Evolutionary conservation across 768 basidiomycete species (phyloP), one percentile per base, ranked within the genome.

Genomic region (Rhodotorula toruloides): DNA sequence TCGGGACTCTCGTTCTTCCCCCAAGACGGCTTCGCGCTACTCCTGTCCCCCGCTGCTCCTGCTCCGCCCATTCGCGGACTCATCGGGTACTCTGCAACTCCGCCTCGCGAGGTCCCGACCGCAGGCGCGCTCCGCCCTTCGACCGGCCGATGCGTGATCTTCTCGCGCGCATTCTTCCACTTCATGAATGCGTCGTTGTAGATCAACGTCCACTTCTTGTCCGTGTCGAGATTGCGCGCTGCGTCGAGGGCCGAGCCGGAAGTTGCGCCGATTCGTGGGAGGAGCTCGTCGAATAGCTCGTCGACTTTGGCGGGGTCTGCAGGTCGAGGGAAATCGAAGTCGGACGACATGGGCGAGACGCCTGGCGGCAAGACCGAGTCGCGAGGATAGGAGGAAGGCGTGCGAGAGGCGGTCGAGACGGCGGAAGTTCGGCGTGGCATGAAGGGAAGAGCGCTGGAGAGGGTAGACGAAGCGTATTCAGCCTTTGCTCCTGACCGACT

Each of bases 121-220:
- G 68, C 60, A 14, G 63, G 63, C 2, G 63, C 63, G 54, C 64
- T 40, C 63, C 63, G 4, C 25, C 31, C 62, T 54, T 73, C 68
- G 39, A 62, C 60, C 61, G 64, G 71, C 55, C 58, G 63, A 34
- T 85, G 84, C 61, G 85, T 84, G 67, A 86, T 83, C 72, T 85
- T 82, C 67, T 80, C 82, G 73, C 83, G 84, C 72, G 86, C 86
- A 53, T 87, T 85, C 72, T 83, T 84, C 86, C 88, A 91, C 48
- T 87, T 83, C 58, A 87, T 81, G 60, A 87, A 86, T 72, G 89
- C 87, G 71, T 89, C 87, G 63, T 85, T 89, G 75, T 87, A 83
- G 11, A 99, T 87, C 75, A 98, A 84, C 70, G 82, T 81, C 93
- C 94, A 99, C 79, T 97, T 97, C 77, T 90, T 89, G 37, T 90